Evolutionary conservation across 2,329 filamentous ascomycete genomes (phyloP), one percentile per base, ranked within the genome.

Genomic region (Gnomoniopsis smithogilvyi): DNA sequence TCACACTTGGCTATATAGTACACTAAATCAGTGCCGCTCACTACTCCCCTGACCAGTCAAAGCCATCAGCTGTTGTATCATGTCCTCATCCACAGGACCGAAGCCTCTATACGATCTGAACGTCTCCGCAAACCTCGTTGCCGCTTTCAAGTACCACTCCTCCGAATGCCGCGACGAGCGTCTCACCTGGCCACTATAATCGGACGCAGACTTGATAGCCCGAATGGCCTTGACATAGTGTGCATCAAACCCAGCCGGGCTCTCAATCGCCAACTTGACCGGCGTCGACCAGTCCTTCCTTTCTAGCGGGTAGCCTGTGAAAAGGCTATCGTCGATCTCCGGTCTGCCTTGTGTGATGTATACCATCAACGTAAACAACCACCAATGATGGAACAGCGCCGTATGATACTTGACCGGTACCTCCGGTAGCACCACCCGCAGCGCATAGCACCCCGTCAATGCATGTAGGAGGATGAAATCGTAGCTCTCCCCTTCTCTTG

Each of bases 141-240:
- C 41, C 15, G 41, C 41, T n/a, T 43, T 43, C 41, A 43, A 43
- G 41, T 43, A 43, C 41, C 41, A 43, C 41, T 43, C 41, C 6
- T 43, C 14, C 41, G 41, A n/a, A n/a, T 43, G 41, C n/a, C 41
- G 41, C 41, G 14, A 2, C 15, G 41, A 6, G 19, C 41, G 14
- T 7, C 41, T n/a, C 14, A 43, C 41, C 14, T 19, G 41, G 1
- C 14, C 41, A 17, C 41, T 43, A 7, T 17, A n/a, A 12, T 17
- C 41, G 7, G 41, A 43, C 15, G 41, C 41, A 12, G 4, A 43
- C n/a, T 43, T 43, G 47, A 50, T 34, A 19, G 47, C 47, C 47
- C 47, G 47, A 50, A 50, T 50, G n/a, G 30, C 47, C 47, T 50
- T 50, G 6, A 50, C 47, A 50, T 50, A 50, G n/a, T 50, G 47